Conservation (phyloP, 768 basidiomycete species). For the Suillus hirtellus region DNA sequence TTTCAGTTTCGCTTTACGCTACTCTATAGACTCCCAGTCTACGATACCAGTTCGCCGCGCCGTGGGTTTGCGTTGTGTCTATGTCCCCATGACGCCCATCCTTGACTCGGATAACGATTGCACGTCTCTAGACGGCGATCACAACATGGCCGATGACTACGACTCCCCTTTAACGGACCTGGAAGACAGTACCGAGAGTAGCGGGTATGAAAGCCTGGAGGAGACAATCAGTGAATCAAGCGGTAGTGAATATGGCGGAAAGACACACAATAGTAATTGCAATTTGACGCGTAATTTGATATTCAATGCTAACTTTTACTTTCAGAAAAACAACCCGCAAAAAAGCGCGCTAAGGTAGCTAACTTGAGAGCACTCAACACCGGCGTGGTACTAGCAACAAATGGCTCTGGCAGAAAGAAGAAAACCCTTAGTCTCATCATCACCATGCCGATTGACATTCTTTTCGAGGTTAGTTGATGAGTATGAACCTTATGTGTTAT, state of each 20-base stretch:
- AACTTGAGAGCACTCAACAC: background rate
- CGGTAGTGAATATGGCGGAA: constrained; percentile 1
- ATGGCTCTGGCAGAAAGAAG: background rate
- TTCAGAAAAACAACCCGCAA: constrained; percentile 2
- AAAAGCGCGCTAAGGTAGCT: background rate
- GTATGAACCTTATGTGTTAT: background rate
- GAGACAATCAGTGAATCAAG: background rate
- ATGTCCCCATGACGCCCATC: background rate
- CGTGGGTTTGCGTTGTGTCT: background rate
- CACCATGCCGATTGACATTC: constrained; percentile 28
- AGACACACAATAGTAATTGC: background rate
- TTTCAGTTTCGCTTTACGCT: background rate
- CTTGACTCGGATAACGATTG: background rate
- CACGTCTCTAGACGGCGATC: background rate
- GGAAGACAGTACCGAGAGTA: background rate
- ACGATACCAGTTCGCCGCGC: background rate
- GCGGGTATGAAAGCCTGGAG: background rate
- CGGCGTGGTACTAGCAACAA: background rate
- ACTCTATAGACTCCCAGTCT: background rate
- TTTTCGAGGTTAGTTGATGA: constrained; percentile 25
- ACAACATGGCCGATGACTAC: background rate
- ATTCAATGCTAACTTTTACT: background rate
- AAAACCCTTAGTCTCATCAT: constrained; percentile 16
- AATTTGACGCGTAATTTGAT: background rate
- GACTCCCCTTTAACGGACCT: constrained; percentile 7